A percentile compares a stretch with the other conserved stretches of the same genome.
Conservation (phyloP, 768 basidiomycete species). For the Cubamyces lactineus region DNA sequence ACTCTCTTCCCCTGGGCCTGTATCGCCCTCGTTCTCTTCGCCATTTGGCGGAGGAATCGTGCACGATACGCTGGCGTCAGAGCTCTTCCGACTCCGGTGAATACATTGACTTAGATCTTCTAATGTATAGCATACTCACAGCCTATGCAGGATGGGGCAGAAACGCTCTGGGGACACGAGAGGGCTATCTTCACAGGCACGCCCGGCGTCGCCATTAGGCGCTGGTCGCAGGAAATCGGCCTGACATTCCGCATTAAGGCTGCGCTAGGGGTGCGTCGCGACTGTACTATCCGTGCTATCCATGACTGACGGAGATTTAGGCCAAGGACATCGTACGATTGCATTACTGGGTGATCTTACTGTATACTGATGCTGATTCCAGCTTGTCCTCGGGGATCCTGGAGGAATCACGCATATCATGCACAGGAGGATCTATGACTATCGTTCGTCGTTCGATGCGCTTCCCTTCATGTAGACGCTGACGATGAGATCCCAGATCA, state of each 20-base stretch:
- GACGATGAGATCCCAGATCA: slow-evolving; percentile 15
- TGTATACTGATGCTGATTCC: background rate
- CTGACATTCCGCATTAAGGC: slow-evolving; percentile 25
- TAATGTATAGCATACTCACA: too few relatives aligned
- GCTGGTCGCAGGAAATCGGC: slow-evolving; percentile 18
- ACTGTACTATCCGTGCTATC: background rate
- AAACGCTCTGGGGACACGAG: slow-evolving; percentile 31
- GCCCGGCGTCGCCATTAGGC: slow-evolving; percentile 18
- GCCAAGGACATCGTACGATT: background rate
- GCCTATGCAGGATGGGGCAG: slow-evolving; percentile 3
- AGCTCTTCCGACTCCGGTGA: too few relatives aligned
- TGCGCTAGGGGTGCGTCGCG: slow-evolving; percentile 14
- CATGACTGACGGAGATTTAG: background rate
- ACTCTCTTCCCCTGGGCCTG: too few relatives aligned
- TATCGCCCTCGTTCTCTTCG: too few relatives aligned
- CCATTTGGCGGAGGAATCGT: too few relatives aligned
- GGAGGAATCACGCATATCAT: slow-evolving; percentile 28
- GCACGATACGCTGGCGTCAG: too few relatives aligned
- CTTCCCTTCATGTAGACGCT: too few relatives aligned
- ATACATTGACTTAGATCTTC: too few relatives aligned
- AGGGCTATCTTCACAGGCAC: slow-evolving; percentile 11
- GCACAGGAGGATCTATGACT: slow-evolving; percentile 23
- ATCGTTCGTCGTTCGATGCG: slow-evolving; percentile 10
- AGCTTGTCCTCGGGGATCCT: slow-evolving; percentile 31
- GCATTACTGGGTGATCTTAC: too few relatives aligned